Evolutionary conservation across 345 rosid species (phyloP).

Genomic region (Citrus sp.): DNA sequence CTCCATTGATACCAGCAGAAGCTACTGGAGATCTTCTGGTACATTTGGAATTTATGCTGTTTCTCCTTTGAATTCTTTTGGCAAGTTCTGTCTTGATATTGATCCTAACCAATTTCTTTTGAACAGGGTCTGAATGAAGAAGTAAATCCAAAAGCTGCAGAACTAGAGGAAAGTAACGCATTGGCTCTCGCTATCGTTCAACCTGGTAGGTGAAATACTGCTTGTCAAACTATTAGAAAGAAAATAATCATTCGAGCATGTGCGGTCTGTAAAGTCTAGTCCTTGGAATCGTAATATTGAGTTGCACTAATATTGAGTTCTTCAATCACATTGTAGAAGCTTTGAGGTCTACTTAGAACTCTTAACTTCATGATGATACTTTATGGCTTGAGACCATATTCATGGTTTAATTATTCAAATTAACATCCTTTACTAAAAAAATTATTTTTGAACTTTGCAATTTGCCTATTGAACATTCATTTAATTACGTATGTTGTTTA

Average conservation of each 20-base stretch:
- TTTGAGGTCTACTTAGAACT: too few species aligned
- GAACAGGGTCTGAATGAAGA: slow-evolving; percentile 81
- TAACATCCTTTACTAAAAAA: not conserved
- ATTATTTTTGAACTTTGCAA: not conserved
- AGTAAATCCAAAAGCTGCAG: slow-evolving; percentile 65
- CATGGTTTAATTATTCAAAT: not conserved
- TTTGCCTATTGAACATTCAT: not conserved
- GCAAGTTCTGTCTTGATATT: not conserved
- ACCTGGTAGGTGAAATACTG: slow-evolving; percentile 39
- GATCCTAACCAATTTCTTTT: not conserved
- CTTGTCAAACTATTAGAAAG: not conserved
- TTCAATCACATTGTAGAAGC: not conserved
- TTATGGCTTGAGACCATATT: not conserved
- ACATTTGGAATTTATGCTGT: not conserved
- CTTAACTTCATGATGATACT: too few species aligned
- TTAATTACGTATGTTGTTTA: not conserved
- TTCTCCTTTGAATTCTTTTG: not conserved
- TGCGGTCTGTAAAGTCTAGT: not conserved
- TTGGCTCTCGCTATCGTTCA: slow-evolving; percentile 87
- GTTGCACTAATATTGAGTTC: not conserved
- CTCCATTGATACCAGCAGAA: slow-evolving; percentile 49
- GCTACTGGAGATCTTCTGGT: slow-evolving; percentile 67
- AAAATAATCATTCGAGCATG: not conserved
- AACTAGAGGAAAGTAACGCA: slow-evolving; percentile 81
- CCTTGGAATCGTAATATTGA: not conserved